These are phyloP conservation scores for Chaetoceros tenuissimus DNA, from an alignment of 108 stramenopile genomes.

Conservation along the genomic window DNA sequence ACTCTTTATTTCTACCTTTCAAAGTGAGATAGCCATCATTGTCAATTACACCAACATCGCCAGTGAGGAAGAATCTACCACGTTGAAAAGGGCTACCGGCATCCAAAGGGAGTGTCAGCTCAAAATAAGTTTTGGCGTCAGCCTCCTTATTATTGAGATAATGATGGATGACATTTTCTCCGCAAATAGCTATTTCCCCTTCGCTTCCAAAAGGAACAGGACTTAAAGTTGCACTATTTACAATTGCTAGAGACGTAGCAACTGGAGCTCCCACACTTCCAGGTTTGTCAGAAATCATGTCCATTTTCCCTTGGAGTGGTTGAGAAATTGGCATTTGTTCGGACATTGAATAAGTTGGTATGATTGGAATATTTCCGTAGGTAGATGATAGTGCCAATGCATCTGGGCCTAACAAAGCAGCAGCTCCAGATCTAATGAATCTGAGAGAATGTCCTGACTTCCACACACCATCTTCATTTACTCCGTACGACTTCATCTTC, in stretches of 20 bases:
- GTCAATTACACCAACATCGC: slow-evolving; percentile 27
- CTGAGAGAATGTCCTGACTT: slow-evolving; percentile 6
- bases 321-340: slow-evolving; percentile 16
- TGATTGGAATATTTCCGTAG: slow-evolving; percentile 8
- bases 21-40: slow-evolving; percentile 22
- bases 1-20: slow-evolving; percentile 26
- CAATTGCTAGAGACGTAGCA: slow-evolving; percentile 7
- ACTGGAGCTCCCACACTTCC: slow-evolving; percentile 8
- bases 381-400: slow-evolving; percentile 1
- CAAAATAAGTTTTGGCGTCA: slow-evolving; percentile 11
- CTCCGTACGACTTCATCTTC: not conserved
- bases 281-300: slow-evolving; percentile 4
- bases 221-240: slow-evolving; percentile 1
- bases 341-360: slow-evolving; percentile 9
- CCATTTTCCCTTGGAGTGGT: slow-evolving; percentile 5
- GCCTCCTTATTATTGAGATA: slow-evolving; percentile 12
- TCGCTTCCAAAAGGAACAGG: slow-evolving; percentile 6
- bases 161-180: too few species aligned
- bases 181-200: slow-evolving; percentile 15
- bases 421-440: slow-evolving; percentile 8
- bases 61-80: slow-evolving; percentile 24
- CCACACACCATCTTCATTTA: slow-evolving; percentile 8
- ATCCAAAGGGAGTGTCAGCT: slow-evolving; percentile 3
- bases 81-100: not conserved
- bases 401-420: slow-evolving; percentile 10